Evolutionary conservation across 441 rosid species (phyloP).

Genomic region (Gossypium schwendimanii): DNA sequence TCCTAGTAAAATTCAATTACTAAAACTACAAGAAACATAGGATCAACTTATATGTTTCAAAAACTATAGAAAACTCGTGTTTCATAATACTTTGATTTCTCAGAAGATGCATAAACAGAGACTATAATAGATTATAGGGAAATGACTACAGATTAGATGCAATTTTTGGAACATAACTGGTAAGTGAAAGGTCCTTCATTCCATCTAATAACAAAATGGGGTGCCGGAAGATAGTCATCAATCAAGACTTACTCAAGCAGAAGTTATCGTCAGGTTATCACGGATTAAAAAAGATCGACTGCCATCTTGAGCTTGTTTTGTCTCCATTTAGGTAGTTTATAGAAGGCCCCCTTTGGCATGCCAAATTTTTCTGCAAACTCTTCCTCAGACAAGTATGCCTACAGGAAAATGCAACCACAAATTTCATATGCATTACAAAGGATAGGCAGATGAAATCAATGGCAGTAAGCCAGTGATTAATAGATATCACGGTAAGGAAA

Average conservation of each 20-base stretch:
- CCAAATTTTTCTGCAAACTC: conserved; percentile 62
- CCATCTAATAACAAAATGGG: background rate
- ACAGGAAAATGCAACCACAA: conserved; percentile 11
- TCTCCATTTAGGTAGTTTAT: conserved; percentile 67
- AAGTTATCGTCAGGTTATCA: background rate
- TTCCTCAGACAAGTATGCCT: conserved; percentile 58
- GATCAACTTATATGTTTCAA: background rate
- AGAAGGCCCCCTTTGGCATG: conserved; percentile 50
- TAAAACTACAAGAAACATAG: background rate
- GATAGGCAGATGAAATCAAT: background rate
- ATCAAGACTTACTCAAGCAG: background rate
- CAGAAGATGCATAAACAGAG: background rate
- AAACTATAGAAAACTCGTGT: conserved; percentile 1
- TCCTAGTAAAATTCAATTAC: background rate
- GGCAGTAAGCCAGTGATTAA: background rate
- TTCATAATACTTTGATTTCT: background rate
- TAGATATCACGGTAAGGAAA: background rate
- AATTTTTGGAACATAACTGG: background rate
- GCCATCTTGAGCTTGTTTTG: conserved; percentile 69
- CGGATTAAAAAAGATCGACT: conserved; percentile 5
- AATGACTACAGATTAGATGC: background rate
- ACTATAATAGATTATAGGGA: background rate
- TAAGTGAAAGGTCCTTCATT: background rate
- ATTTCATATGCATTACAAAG: background rate
- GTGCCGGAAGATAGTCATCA: background rate